Base-by-base conservation (phyloP, 2,329 filamentous ascomycete species). In the Decorospora gaudefroyi region DNA sequence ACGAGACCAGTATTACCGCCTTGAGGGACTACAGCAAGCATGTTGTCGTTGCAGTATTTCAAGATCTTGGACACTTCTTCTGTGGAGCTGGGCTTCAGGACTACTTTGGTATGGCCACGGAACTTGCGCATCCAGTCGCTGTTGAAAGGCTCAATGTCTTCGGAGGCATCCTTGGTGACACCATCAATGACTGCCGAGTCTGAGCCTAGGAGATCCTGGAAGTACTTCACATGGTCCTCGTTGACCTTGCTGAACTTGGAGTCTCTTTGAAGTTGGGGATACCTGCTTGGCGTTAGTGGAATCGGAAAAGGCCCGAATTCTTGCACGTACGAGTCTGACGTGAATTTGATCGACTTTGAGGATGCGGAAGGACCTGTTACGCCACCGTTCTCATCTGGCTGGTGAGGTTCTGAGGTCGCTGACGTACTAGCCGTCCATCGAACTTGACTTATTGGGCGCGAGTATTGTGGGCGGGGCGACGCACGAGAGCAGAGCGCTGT, bases 111-210 rank as follows among this genome's bases (percentile, higher is more conserved):
- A 72, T 96, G 90, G 19, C 93, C 95, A 49, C 88, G 85, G 76
- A 96, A 99, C 75, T 99, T 99, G 72, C 88, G 86, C 91, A 99
- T 96, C 93, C 95, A 99, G 74, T 99, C 93, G 67, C 85, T 84
- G 73, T 99, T 99, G 79, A 90, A 99, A 6, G 88, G 82, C 68
- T 93, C 89, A 55, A 97, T 79, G 67, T 97, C 93, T 61, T 88
- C 87, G 2, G 78, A 75, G 10, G 84, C 84, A 70, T 91, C 83
- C 57, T 82, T 72, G 3, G 84, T 88, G 41, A 96, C 80, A 36
- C 89, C 89, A 67, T 96, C 91, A 49, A 97, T 82, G 37, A 96
- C 78, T 2, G 90, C 90, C 23, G 87, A 88, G 23, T 86, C 83
- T 34, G 81, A 80, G 42, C 90, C 88, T 22, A 99, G 79, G n/a